A percentile compares a stretch with the other conserved stretches of the same genome.
phyloP scores from a whole-genome alignment of 1,139 yeast genomes.

The Saccharomycopsis hybrid region DNA sequence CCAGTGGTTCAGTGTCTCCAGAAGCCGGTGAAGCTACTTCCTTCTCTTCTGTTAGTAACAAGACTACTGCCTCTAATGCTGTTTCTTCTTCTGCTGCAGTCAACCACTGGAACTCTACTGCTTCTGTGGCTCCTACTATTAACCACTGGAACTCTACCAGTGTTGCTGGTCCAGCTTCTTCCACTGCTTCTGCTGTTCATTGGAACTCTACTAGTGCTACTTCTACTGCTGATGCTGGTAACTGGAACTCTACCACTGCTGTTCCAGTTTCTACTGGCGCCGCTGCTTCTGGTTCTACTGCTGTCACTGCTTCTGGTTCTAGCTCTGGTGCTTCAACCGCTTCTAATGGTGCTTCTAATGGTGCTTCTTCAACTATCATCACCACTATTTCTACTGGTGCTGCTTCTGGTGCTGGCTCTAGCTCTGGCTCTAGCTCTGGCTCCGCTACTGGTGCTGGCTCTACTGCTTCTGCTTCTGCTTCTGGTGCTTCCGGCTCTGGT shows the following conservation, averaged over 20 bases:
- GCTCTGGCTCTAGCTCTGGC: constrained; percentile 1
- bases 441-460: not conserved
- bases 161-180: not conserved
- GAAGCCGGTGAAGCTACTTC: not conserved
- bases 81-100: not conserved
- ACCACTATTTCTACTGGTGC: not conserved
- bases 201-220: not conserved
- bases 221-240: not conserved
- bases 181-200: not conserved
- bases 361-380: not conserved
- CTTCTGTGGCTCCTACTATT: not conserved
- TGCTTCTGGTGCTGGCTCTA: not conserved
- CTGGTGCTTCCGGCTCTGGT: constrained; percentile 1
- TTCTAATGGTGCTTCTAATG: not conserved
- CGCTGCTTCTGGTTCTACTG: not conserved
- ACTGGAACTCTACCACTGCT: not conserved
- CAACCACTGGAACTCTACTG: not conserved
- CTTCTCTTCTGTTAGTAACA: not conserved
- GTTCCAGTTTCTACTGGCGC: not conserved
- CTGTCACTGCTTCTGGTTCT: constrained; percentile 1
- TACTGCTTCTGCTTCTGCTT: constrained; percentile 1
- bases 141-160: not conserved
- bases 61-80: not conserved
- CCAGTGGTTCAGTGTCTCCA: not conserved
- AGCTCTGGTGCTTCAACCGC: constrained; percentile 4